Conservation (phyloP, 2,329 filamentous ascomycete species). For the Claviceps paspali region DNA sequence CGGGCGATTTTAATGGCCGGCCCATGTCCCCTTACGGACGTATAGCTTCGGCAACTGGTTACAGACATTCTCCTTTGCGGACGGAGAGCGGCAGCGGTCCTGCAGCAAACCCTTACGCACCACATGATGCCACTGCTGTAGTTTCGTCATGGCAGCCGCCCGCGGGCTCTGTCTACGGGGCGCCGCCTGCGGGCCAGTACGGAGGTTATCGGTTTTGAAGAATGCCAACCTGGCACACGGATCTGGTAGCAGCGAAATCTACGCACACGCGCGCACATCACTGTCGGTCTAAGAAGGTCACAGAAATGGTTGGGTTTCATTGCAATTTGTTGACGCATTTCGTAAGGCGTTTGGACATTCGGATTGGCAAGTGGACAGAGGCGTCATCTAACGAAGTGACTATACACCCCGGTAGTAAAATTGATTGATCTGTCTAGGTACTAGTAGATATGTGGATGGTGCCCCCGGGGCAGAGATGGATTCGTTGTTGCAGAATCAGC, state of each 20-base stretch:
- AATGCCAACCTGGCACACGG: background rate
- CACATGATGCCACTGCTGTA: conserved; percentile 13
- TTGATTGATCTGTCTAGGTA: too few species aligned
- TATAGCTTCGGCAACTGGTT: conserved; percentile 24
- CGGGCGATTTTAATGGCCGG: conserved; percentile 27
- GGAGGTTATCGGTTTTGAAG: conserved; percentile 20
- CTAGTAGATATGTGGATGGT: too few species aligned
- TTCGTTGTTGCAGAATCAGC: too few species aligned
- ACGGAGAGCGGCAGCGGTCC: conserved; percentile 23
- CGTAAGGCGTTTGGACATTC: conserved; percentile 13
- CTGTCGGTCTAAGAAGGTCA: background rate
- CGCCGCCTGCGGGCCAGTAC: conserved; percentile 19
- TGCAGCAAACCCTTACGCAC: conserved; percentile 15
- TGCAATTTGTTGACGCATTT: conserved; percentile 6
- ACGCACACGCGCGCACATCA: background rate
- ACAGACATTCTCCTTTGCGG: conserved; percentile 37
- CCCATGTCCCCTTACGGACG: conserved; percentile 34
- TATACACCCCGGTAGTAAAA: too few species aligned
- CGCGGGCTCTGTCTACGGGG: conserved; percentile 15
- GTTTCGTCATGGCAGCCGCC: conserved; percentile 15
- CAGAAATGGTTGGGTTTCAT: conserved; percentile 1
- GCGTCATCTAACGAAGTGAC: background rate
- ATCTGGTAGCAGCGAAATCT: background rate
- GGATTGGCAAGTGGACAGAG: background rate
- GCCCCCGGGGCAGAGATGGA: background rate